These are phyloP conservation scores for Phlyctochytrium bullatum DNA, from an alignment of 192 early-diverging fungal species.

Conservation along the genomic window DNA sequence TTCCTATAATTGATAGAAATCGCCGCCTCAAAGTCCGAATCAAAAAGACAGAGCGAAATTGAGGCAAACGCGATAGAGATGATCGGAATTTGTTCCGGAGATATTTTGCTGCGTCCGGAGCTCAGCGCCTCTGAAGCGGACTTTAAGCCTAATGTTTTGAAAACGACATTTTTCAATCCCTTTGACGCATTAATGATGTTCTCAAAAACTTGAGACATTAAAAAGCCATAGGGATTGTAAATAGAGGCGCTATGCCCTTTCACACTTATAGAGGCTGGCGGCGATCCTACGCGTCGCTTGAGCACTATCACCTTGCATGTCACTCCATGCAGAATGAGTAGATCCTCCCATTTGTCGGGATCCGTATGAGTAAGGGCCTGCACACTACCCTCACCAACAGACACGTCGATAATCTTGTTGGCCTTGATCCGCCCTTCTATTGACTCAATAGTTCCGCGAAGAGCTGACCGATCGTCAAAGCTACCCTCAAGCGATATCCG, in stretches of 20 bases:
- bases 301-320: background rate
- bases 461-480: background rate
- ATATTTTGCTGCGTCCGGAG: constrained; percentile 9
- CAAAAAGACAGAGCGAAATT: constrained; percentile 27
- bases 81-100: constrained; percentile 16
- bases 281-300: background rate
- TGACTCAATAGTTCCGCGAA: background rate
- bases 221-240: constrained; percentile 29
- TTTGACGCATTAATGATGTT: constrained; percentile 41
- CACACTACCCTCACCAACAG: background rate
- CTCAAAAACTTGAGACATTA: constrained; percentile 39
- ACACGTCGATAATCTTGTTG: background rate
- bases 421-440: background rate
- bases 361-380: background rate
- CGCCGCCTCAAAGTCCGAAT: constrained; percentile 44
- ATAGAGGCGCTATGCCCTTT: background rate
- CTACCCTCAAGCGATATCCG: background rate
- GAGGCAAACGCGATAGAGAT: constrained; percentile 21
- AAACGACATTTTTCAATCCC: constrained; percentile 32
- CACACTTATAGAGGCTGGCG: background rate
- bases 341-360: background rate
- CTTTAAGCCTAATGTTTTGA: constrained; percentile 23
- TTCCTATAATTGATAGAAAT: constrained; percentile 39
- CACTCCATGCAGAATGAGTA: background rate
- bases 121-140: constrained; percentile 8